These are phyloP conservation scores for Sarocladium strictum DNA, from an alignment of 2,329 filamentous ascomycete species.

Conservation along the genomic window DNA sequence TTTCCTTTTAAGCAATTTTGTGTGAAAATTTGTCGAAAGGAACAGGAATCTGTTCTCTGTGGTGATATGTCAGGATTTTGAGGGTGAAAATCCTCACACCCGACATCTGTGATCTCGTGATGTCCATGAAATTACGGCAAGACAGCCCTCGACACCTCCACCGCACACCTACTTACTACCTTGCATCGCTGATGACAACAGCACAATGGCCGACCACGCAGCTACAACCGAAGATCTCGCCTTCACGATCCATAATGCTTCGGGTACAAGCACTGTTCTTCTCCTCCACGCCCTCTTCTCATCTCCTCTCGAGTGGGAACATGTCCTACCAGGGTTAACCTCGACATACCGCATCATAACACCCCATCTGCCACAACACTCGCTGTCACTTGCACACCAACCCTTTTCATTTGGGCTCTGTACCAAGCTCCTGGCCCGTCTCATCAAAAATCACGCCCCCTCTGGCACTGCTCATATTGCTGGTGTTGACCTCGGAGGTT, in stretches of 20 bases:
- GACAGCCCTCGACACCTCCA: background rate
- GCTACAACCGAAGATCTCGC: background rate
- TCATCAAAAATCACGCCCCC: background rate
- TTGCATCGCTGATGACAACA: background rate
- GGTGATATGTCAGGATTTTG: too few relatives aligned
- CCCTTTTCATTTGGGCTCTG: background rate
- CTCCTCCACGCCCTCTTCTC: slow-evolving; percentile 9
- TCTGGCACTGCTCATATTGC: background rate
- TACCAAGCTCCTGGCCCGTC: background rate
- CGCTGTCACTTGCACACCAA: background rate
- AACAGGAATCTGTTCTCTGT: too few relatives aligned
- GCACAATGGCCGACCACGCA: background rate
- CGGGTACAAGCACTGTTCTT: background rate
- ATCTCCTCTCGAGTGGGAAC: background rate
- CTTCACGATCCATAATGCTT: background rate
- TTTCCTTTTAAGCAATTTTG: too few relatives aligned
- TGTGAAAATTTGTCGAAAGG: too few relatives aligned
- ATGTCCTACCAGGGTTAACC: background rate
- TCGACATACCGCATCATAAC: background rate
- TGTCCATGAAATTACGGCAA: too few relatives aligned
- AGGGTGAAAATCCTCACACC: too few relatives aligned
- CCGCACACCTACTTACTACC: background rate
- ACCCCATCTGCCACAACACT: slow-evolving; percentile 3
- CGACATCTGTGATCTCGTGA: too few relatives aligned
- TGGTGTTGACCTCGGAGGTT: slow-evolving; percentile 4